Evolutionary conservation across 805 yeast species (phyloP).

Genomic region (Komagataella pastoris): DNA sequence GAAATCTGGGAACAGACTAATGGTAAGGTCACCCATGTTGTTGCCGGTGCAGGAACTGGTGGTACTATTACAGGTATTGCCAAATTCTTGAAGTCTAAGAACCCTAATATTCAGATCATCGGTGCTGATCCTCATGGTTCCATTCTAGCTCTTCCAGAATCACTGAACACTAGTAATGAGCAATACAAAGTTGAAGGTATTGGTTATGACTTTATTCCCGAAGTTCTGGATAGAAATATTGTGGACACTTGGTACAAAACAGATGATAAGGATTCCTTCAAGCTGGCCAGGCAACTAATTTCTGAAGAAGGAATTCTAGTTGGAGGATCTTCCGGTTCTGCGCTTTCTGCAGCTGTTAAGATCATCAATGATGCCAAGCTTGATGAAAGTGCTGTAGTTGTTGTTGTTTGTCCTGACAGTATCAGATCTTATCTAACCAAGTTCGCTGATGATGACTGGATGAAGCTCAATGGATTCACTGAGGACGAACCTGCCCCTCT

Average conservation of each 20-base stretch:
- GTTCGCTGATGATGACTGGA: constrained; percentile 87
- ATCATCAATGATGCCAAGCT: constrained; percentile 50
- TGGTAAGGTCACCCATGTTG: constrained; percentile 58
- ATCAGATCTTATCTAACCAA: constrained; percentile 78
- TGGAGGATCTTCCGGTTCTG: constrained; percentile 85
- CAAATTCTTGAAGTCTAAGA: constrained; percentile 58
- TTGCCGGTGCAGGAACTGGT: constrained; percentile 93
- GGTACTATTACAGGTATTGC: constrained; percentile 84
- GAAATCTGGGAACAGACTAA: constrained; percentile 76
- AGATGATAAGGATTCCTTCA: constrained; percentile 69
- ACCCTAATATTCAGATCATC: constrained; percentile 44
- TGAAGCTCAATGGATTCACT: constrained; percentile 64
- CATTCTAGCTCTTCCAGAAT: constrained; percentile 67
- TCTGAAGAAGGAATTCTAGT: constrained; percentile 77
- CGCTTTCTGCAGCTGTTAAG: constrained; percentile 65
- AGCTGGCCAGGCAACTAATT: constrained; percentile 69
- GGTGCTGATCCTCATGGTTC: constrained; percentile 89
- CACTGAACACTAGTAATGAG: constrained; percentile 45
- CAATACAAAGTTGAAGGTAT: constrained; percentile 79
- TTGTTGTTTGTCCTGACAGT: constrained; percentile 77
- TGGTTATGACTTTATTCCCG: constrained; percentile 82
- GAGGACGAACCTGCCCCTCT: constrained; percentile 18
- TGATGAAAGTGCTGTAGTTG: constrained; percentile 62
- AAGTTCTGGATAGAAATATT: constrained; percentile 50
- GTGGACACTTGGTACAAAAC: constrained; percentile 81